Percentiles rank a stretch among this genome's conserved stretches.
phyloP scores from a whole-genome alignment of 2,329 filamentous ascomycete species.

The Aspergillus ustus region DNA sequence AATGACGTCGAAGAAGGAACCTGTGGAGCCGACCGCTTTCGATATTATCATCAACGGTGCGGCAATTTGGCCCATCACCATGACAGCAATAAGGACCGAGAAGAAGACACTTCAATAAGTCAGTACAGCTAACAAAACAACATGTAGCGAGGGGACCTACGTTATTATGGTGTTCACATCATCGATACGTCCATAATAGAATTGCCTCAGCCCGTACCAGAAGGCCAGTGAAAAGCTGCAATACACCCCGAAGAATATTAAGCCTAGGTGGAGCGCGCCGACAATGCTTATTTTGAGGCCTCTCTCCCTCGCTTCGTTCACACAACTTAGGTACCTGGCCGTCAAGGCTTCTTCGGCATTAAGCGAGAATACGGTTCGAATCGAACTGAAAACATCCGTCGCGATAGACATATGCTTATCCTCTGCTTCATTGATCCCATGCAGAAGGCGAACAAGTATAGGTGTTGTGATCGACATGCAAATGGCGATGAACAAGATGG shows the following conservation, averaged over 20 bases:
- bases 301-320: not conserved
- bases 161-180: not conserved
- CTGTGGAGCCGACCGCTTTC: not conserved
- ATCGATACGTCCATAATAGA: not conserved
- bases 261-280: not conserved
- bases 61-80: not conserved
- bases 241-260: not conserved
- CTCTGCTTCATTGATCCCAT: constrained; percentile 43
- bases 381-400: constrained; percentile 47
- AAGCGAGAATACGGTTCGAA: constrained; percentile 51
- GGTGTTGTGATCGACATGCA: constrained; percentile 40
- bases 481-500: constrained; percentile 49
- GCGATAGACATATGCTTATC: constrained; percentile 44
- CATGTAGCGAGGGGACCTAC: not conserved
- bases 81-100: not conserved
- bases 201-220: not conserved
- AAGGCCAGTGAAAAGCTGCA: not conserved
- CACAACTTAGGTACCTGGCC: constrained; percentile 36
- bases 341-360: constrained; percentile 46
- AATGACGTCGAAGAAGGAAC: not conserved
- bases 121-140: not conserved
- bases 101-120: not conserved
- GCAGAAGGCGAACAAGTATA: constrained; percentile 37
- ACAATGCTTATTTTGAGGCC: not conserved
- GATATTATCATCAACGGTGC: not conserved